These are phyloP conservation scores for Zalaria obscura DNA, from an alignment of 2,329 filamentous ascomycete genomes.

Conservation along the genomic window DNA sequence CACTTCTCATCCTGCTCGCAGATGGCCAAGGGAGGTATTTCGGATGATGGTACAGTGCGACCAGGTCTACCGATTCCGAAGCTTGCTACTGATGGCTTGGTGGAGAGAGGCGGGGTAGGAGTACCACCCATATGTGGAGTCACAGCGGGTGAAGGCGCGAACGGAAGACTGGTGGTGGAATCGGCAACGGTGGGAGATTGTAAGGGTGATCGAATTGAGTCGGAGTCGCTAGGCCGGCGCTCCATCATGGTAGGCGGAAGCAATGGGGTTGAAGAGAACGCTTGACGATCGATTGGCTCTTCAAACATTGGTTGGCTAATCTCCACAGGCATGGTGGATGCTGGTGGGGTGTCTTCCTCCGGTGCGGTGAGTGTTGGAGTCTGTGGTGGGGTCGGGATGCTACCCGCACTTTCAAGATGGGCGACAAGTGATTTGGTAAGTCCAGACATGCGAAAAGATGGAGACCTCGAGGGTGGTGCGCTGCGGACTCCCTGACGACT, in stretches of 20 bases:
- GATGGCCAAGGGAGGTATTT: slow-evolving; percentile 51
- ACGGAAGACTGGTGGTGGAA: slow-evolving; percentile 28
- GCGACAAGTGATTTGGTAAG: slow-evolving; percentile 47
- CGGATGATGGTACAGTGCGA: slow-evolving; percentile 32
- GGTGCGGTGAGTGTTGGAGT: slow-evolving; percentile 8
- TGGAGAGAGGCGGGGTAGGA: slow-evolving; percentile 61
- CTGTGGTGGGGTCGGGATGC: slow-evolving; percentile 19
- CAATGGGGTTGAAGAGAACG: slow-evolving; percentile 67
- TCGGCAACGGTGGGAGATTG: slow-evolving; percentile 71
- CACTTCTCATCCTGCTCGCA: slow-evolving; percentile 60
- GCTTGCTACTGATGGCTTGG: slow-evolving; percentile 63
- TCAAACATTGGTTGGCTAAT: slow-evolving; percentile 22
- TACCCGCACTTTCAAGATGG: slow-evolving; percentile 20
- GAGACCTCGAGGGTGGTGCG: slow-evolving; percentile 16
- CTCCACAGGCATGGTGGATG: slow-evolving; percentile 8
- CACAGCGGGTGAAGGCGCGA: slow-evolving; percentile 9
- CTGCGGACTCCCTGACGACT: slow-evolving; percentile 13
- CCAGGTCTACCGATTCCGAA: slow-evolving; percentile 41
- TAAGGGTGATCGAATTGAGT: slow-evolving; percentile 60
- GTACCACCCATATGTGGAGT: slow-evolving; percentile 22
- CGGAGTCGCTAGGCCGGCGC: slow-evolving; percentile 33
- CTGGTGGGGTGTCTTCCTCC: slow-evolving; percentile 1
- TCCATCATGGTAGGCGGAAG: slow-evolving; percentile 67
- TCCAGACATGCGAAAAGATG: slow-evolving; percentile 66
- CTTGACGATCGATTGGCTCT: slow-evolving; percentile 35